Evolutionary conservation across 2,329 filamentous ascomycete species (phyloP).

Genomic region (Pseudogymnoascus verrucosus): DNA sequence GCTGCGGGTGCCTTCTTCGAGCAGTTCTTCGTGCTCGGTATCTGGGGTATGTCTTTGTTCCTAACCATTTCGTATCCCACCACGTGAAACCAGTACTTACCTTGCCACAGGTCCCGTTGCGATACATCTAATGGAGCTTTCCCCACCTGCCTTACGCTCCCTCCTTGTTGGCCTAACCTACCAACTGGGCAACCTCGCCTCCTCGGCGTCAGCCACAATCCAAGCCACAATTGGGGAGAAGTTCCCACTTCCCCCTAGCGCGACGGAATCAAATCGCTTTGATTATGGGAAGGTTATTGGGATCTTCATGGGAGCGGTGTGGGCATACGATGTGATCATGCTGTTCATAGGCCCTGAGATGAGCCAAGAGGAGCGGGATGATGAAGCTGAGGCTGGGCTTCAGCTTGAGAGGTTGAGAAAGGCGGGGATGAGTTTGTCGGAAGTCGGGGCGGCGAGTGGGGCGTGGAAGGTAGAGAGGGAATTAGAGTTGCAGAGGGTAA

Average conservation of each 20-base stretch:
- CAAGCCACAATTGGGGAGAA: constrained; percentile 66
- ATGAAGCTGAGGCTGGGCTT: background rate
- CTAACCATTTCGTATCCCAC: background rate
- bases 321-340: constrained; percentile 44
- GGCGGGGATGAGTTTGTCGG: background rate
- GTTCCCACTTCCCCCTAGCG: constrained; percentile 59
- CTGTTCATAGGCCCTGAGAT: constrained; percentile 37
- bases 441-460: background rate
- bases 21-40: constrained; percentile 68
- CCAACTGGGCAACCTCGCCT: constrained; percentile 65
- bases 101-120: constrained; percentile 46
- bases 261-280: constrained; percentile 44
- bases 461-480: background rate
- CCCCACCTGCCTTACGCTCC: constrained; percentile 57
- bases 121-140: constrained; percentile 63
- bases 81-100: background rate
- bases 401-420: background rate
- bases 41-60: constrained; percentile 46
- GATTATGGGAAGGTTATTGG: constrained; percentile 74
- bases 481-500: background rate
- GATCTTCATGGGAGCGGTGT: constrained; percentile 84
- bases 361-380: background rate
- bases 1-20: constrained; percentile 77
- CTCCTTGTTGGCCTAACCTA: constrained; percentile 61
- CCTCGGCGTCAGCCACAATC: constrained; percentile 62